Base-by-base conservation (phyloP, 305 asterid species). In the Ilex paraguariensis region DNA sequence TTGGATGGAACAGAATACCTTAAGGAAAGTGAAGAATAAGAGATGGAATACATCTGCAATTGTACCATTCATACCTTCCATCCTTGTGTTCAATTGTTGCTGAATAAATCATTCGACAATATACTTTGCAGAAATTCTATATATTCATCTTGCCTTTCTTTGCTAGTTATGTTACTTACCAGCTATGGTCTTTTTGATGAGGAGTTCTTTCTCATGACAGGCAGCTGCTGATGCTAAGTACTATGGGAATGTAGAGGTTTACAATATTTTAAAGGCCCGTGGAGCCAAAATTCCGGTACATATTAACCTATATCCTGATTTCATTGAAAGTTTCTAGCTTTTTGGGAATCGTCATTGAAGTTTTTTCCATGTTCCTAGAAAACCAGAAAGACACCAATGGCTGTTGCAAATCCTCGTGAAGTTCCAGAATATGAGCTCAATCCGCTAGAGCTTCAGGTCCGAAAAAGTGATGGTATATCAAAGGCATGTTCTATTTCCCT, bases 371-470 rank as follows among this genome's bases (percentile, higher is more conserved):
- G 31, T 75, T 75, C 82, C 77, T 80, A 92, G 96, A 94, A 94
- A 90, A 79, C 84, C 79, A 94, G 94, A 77, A 94, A 83, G 82
- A 90, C 99, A 3, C 99, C 98, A 66, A 90, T 94, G 98, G 40
- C 91, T 45, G 99, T 90, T 53, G 79, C 95, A 64, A 88, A 91
- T 79, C 99, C 98, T 60, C 90, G 96, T 61, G 97, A 94, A 74
- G 93, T 90, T 76, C 99, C 98, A 21, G 99, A 94, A 77, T 94
- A 94, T 64, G 99, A 94, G 76, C 91, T 94, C 71, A 91, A 86
- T 82, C 99, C 98, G 32, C 59, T 77, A 72, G 96, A 88, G 75
- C 88, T 94, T 77, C 97, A 94, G 77, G 87, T 90, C 62, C 90
- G 98, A 40, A 83, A 82, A 76, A 74, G 91, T 65, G 99, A 94